phyloP scores from a whole-genome alignment of 2,329 filamentous ascomycete genomes.

The Chalara sp. region DNA sequence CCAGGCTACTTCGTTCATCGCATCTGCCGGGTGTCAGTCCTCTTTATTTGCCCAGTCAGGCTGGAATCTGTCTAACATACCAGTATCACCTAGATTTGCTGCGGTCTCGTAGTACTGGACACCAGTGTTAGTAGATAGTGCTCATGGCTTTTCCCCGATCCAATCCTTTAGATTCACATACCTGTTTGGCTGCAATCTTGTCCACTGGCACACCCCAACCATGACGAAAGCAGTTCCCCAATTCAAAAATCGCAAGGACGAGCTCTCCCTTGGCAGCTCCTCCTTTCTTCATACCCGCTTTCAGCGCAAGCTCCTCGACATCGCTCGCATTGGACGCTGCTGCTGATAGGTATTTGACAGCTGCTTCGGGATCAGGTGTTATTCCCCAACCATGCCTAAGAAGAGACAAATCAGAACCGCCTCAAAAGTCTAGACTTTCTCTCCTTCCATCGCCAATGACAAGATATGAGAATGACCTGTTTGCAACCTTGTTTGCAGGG shows the following conservation, averaged over 20 bases:
- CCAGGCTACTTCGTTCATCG: slow-evolving; percentile 95
- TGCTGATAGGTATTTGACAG: slow-evolving; percentile 77
- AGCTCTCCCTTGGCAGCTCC: slow-evolving; percentile 94
- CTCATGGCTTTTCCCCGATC: slow-evolving; percentile 16
- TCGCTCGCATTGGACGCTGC: slow-evolving; percentile 86
- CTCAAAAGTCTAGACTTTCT: not conserved
- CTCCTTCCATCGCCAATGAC: no score
- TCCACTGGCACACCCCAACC: slow-evolving; percentile 91
- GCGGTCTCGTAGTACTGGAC: slow-evolving; percentile 94
- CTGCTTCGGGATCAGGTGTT: slow-evolving; percentile 60
- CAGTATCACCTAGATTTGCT: slow-evolving; percentile 87
- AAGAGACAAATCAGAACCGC: slow-evolving; percentile 13
- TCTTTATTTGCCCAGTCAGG: slow-evolving; percentile 8
- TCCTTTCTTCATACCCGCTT: slow-evolving; percentile 85
- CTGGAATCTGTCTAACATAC: slow-evolving; percentile 33
- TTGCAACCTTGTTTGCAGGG: not conserved
- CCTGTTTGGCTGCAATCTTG: slow-evolving; percentile 72
- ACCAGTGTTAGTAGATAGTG: not conserved
- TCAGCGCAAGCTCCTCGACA: slow-evolving; percentile 78
- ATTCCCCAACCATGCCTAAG: slow-evolving; percentile 89
- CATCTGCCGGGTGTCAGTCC: slow-evolving; percentile 50
- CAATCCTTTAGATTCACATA: slow-evolving; percentile 30
- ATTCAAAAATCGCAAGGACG: slow-evolving; percentile 90
- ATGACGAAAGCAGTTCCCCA: slow-evolving; percentile 87
- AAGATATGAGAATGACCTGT: no score